These are phyloP conservation scores for Solanum pimpinellifolium DNA, from an alignment of 257 asterid genomes.

Conservation along the genomic window DNA sequence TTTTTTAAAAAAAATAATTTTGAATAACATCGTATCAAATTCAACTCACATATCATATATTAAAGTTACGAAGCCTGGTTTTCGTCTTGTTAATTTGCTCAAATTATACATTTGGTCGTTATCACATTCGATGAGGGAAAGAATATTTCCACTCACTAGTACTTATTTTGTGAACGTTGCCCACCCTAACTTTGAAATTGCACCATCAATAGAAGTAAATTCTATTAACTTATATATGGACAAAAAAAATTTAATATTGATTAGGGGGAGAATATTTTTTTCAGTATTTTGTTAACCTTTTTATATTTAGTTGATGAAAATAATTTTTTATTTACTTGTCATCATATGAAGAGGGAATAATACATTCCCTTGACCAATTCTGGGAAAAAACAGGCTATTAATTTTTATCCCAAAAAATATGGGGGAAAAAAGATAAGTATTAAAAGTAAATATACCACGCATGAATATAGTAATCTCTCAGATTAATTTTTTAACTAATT, in stretches of 20 bases:
- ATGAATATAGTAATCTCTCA: no score
- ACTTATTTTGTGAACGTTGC: neutral
- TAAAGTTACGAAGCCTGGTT: neutral
- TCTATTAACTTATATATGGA: neutral
- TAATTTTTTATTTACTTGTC: neutral
- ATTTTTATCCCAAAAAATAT: no score
- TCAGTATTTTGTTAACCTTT: neutral
- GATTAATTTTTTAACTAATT: neutral
- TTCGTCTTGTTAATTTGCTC: neutral
- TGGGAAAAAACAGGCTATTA: neutral
- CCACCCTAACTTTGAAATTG: neutral
- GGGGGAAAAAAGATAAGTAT: no score
- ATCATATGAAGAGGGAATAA: neutral
- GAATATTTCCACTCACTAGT: neutral
- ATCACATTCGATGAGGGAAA: no score
- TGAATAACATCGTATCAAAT: no score
- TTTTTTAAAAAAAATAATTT: fast-evolving
- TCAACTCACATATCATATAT: no score
- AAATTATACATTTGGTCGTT: neutral
- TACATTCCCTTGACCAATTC: neutral
- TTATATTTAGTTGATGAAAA: neutral
- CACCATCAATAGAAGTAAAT: neutral
- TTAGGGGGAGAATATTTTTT: neutral
- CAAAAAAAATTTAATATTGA: neutral
- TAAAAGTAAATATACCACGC: no score